These are phyloP conservation scores for Eragrostis tef DNA, from an alignment of 202 grass and related monocot genomes.

Conservation along the genomic window DNA sequence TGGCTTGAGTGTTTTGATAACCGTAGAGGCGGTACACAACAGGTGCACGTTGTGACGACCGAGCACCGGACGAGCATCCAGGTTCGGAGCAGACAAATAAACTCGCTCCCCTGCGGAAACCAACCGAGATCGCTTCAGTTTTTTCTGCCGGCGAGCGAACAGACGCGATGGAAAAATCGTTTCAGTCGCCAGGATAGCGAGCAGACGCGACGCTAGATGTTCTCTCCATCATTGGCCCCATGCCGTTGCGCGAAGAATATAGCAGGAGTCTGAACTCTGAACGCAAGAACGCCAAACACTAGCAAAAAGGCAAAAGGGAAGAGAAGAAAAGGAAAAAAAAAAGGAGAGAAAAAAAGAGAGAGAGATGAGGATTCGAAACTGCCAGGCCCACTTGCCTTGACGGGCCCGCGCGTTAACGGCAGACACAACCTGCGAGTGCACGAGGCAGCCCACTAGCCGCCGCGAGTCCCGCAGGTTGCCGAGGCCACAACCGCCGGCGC, in stretches of 20 bases:
- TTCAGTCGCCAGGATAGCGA: too few species aligned
- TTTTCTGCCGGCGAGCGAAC: too few species aligned
- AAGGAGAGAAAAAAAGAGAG: neutral
- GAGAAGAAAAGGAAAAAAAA: neutral
- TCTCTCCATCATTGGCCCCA: too few species aligned
- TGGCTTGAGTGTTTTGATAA: neutral
- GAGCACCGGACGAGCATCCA: neutral
- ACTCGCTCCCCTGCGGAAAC: neutral
- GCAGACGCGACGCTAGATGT: too few species aligned
- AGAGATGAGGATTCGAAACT: neutral
- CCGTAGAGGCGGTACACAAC: too few species aligned
- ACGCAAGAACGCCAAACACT: too few species aligned
- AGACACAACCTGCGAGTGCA: neutral
- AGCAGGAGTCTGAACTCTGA: too few species aligned
- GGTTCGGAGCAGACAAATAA: neutral
- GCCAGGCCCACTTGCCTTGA: constrained; percentile 30
- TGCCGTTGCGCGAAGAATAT: too few species aligned
- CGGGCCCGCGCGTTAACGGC: constrained; percentile 19
- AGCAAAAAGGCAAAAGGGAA: neutral
- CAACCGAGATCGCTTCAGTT: too few species aligned
- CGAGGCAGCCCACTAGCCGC: constrained; percentile 13
- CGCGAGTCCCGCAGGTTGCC: neutral
- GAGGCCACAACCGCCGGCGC: constrained; percentile 13
- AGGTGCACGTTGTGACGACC: neutral
- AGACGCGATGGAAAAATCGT: too few species aligned